Conservation (phyloP, 1,139 yeast genomes). For the Hemisphaericaspora subhashii region DNA sequence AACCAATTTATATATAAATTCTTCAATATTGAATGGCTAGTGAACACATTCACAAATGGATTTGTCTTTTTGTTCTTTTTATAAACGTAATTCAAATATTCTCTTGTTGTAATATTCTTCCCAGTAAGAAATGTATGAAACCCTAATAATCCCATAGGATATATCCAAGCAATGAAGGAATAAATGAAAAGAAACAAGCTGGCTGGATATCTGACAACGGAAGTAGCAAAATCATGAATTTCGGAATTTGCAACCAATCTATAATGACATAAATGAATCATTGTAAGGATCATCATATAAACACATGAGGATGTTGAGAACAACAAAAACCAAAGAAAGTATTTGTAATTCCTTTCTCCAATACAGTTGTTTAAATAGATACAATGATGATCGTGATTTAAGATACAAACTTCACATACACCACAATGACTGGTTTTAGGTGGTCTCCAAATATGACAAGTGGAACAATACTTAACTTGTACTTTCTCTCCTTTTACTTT, state of each 20-base stretch:
- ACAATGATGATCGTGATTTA: conserved; percentile 46
- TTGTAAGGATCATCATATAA: conserved; percentile 24
- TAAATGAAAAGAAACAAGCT: conserved; percentile 51
- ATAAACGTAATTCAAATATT: conserved; percentile 48
- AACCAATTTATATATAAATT: conserved; percentile 52
- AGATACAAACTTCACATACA: conserved; percentile 45
- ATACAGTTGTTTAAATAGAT: conserved; percentile 42
- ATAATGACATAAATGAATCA: conserved; percentile 32
- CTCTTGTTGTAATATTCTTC: conserved; percentile 71
- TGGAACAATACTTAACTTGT: conserved; percentile 44
- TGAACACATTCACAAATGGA: conserved; percentile 43
- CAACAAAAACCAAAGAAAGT: conserved; percentile 42
- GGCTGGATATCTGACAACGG: conserved; percentile 36
- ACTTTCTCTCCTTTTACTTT: conserved; percentile 26
- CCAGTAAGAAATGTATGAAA: conserved; percentile 57
- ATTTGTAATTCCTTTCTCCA: conserved; percentile 33
- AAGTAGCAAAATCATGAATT: conserved; percentile 8
- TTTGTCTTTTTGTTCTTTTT: conserved; percentile 12
- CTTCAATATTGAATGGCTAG: conserved; percentile 29
- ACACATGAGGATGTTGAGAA: conserved; percentile 23
- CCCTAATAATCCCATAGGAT: conserved; percentile 53
- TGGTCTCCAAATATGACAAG: conserved; percentile 51
- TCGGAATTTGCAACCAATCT: conserved; percentile 6
- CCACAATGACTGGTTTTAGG: conserved; percentile 47
- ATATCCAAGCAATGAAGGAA: conserved; percentile 42